These are phyloP conservation scores for Debaryomyces robertsiae DNA, from an alignment of 1,139 yeast genomes.

Conservation along the genomic window DNA sequence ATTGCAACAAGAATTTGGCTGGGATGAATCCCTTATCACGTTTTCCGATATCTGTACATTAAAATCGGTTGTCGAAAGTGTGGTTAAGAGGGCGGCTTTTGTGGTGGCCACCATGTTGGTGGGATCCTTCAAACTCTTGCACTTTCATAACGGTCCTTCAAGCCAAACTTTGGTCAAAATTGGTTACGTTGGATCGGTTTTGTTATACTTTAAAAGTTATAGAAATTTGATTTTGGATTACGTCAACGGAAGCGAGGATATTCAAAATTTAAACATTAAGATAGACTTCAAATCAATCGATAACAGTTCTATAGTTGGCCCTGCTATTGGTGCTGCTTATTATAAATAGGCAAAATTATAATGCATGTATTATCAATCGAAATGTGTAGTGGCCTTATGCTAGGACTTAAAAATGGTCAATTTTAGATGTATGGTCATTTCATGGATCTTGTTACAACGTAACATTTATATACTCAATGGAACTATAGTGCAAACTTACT, in stretches of 20 bases:
- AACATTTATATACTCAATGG: neutral
- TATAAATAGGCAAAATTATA: slow-evolving; percentile 16
- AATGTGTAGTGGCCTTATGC: too few species aligned
- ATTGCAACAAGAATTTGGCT: slow-evolving; percentile 26
- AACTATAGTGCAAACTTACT: too few species aligned
- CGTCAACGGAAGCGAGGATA: slow-evolving; percentile 33
- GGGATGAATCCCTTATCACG: slow-evolving; percentile 23
- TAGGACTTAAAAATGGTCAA: too few species aligned
- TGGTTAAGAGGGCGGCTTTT: slow-evolving; percentile 44
- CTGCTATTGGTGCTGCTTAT: slow-evolving; percentile 53
- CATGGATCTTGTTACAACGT: too few species aligned
- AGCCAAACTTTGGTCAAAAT: slow-evolving; percentile 25
- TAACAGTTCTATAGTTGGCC: slow-evolving; percentile 49
- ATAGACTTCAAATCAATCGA: slow-evolving; percentile 44
- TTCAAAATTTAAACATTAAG: slow-evolving; percentile 28
- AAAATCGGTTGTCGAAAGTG: slow-evolving; percentile 30
- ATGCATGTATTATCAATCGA: slow-evolving; percentile 5
- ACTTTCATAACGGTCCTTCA: slow-evolving; percentile 29
- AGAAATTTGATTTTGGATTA: slow-evolving; percentile 31
- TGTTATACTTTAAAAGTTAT: slow-evolving; percentile 39
- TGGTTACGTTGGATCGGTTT: slow-evolving; percentile 50
- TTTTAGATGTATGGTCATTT: neutral
- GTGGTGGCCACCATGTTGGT: slow-evolving; percentile 42
- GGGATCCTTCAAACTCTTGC: slow-evolving; percentile 38
- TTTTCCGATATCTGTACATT: slow-evolving; percentile 30